Evolutionary conservation across 768 basidiomycete species (phyloP), one percentile per base, ranked within the genome.

Genomic region (Phlebiopsis flavidoalba): DNA sequence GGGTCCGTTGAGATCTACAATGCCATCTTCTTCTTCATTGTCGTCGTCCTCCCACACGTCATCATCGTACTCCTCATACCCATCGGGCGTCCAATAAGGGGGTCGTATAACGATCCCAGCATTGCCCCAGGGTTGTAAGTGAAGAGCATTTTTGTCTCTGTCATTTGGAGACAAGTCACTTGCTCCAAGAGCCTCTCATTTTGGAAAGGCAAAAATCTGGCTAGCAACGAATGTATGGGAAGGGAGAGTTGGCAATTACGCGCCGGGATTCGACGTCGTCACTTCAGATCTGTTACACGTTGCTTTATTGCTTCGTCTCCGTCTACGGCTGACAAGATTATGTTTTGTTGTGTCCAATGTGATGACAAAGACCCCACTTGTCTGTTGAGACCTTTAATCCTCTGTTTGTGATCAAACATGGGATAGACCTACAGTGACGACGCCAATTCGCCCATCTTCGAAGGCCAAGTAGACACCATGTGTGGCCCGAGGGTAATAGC

Each of bases 91-190:
- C 14, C 19, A 19, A 15, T 14, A 31, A 31, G 26, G 26, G 26
- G 26, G 26, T 31, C 12, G 17, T 43, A 43, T 8, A 17, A 43
- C 49, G 22, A n/a, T 7, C n/a, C 36, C 14, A 46, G 62, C 33
- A 53, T 19, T 10, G 51, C 51, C 15, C 35, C 35, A 1, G 58
- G 60, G 43, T 66, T 60, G 63, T 66, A 70, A 8, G 67, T 63
- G 26, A 73, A 61, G 58, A 63, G 69, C 35, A 73, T 58, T 59
- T 57, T 64, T 33, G 67, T 63, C 50, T 65, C 66, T 49, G 71
- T 69, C 65, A 73, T 66, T 59, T 73, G 71, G 35, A 70, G 59
- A 60, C 71, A 73, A 21, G 65, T 48, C 37, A 70, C 64, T 31
- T 64, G 47, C 31, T 53, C 31, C 26, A 71, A 67, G 11, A 31